Base-by-base conservation (phyloP, 108 stramenopile species). In the Nitzschia sp. region DNA sequence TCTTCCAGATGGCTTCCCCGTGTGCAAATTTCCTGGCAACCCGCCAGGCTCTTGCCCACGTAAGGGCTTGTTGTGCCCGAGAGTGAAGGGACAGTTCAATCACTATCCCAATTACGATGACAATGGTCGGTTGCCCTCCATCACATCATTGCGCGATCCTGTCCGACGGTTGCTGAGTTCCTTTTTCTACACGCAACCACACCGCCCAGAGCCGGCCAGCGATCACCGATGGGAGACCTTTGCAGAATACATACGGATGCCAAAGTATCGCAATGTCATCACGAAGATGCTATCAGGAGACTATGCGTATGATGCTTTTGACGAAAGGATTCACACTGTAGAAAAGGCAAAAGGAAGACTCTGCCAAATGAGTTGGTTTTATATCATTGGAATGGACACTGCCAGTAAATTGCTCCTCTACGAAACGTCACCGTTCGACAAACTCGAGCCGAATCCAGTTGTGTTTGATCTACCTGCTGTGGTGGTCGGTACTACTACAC, bases 241-340 rank as follows among this genome's bases (percentile, higher is more conserved):
- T 69, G 55, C 24, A 8, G 4, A 27, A 31, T 38, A 69, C 57
- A 58, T 69, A 38, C 9, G 13, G 18, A 59, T n/a, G 28, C 66
- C 66, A 57, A 59, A 8, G 55, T 69, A 57, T 54, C 71, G 61
- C n/a, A 71, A 64, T 54, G 62, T 62, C 62, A 34, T 71, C 19
- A 54, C 62, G 24, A 71, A 71, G 31, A 71, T 71, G 61, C 61
- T 71, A 27, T 27, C 17, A 11, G 71, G 71, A 25, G 5, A 3
- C 24, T 71, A 53, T 53, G 23, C 71, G 19, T 63, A 64, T 31
- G 48, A 63, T 31, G 6, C 2, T 21, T 53, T 53, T 53, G 48
- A 53, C n/a, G 38, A 27, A 42, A 24, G 9, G 32, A 57, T 54
- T n/a, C 64, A 66, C 55, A 73, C 65, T 18, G 65, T 73, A 34